Base-by-base conservation (phyloP, 345 rosid species). In the Dipteronia sinensis region DNA sequence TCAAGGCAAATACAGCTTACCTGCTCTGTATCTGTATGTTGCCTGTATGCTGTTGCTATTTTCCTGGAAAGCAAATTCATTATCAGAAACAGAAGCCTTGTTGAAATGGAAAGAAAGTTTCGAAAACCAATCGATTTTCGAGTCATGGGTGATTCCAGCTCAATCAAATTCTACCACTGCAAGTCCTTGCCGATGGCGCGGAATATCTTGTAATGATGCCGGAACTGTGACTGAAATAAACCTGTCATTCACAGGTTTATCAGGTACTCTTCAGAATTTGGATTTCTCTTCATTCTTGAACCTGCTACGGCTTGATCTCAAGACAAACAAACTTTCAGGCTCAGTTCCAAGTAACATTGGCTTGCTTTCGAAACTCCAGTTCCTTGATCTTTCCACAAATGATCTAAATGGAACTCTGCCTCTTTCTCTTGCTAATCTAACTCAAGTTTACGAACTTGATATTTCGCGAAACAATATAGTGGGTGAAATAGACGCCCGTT, bases 401-500 rank as follows among this genome's bases (percentile, higher is more conserved):
- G 38, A 40, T 72, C 38, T 82, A 42, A 2, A 47, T 20, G 76
- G 82, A 10, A 71, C 76, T 6, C 29, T 82, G 23, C 85, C 85
- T 23, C 62, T 71, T 70, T 44, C 81, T 64, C 75, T 82, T 11
- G 76, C 81, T 49, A 70, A 77, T 63, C 81, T 77, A 15, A 77
- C 81, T 63, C 81, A 69, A 20, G 78, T 73, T 76, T 77, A 72
- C 51, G 84, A 82, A 74, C 78, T 82, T 51, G 81, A 82, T 47
- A 10, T 82, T 64, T 82, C 84, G 1, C 65, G 76, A 53, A 82
- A 82, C 56, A 77, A 74, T 47, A 63, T 82, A 12, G 62, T 7
- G 1, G 77, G 77, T 2, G 27, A 4, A 16, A 62, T 74, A 63
- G 69, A 74, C 19, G 19, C 62, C 3, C 69, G 31, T 27, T 27